phyloP scores from a whole-genome alignment of 208 protist genomes.

The Strigomonas oncopelti region DNA sequence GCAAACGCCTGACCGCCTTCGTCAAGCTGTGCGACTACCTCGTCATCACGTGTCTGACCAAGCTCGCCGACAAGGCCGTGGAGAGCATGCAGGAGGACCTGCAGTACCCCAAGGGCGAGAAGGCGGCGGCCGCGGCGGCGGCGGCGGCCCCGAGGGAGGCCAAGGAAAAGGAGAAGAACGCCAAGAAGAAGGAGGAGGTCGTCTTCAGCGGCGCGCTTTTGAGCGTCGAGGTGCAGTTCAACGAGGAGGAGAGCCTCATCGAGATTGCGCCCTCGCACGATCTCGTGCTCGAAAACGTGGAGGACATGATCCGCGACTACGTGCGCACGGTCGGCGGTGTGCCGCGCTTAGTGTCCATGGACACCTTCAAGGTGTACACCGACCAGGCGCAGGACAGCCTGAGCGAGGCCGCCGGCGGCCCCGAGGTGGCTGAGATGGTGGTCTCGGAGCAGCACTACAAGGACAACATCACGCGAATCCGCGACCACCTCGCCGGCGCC shows the following conservation, averaged over 20 bases:
- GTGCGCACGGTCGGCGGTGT: conserved; percentile 84
- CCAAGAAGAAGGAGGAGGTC: conserved; percentile 21
- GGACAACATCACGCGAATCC: conserved; percentile 65
- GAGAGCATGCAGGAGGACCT: conserved; percentile 66
- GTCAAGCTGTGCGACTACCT: conserved; percentile 94
- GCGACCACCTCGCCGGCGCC: conserved; percentile 50
- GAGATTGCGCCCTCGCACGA: conserved; percentile 64
- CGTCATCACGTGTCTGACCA: conserved; percentile 86
- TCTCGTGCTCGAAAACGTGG: conserved; percentile 74
- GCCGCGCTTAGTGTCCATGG: conserved; percentile 78
- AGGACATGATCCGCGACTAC: conserved; percentile 87
- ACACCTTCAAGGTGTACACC: conserved; percentile 90
- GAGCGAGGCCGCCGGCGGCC: conserved; percentile 63
- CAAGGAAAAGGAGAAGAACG: conserved; percentile 57
- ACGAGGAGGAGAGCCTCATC: conserved; percentile 56
- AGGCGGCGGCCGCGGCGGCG: not conserved
- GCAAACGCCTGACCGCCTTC: conserved; percentile 89
- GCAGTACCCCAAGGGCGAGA: conserved; percentile 41
- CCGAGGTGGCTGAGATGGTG: conserved; percentile 89
- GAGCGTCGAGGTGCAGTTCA: conserved; percentile 81
- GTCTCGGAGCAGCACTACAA: conserved; percentile 86
- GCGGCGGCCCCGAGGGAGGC: not conserved
- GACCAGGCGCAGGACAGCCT: conserved; percentile 62
- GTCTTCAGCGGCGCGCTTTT: conserved; percentile 68
- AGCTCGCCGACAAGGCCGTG: conserved; percentile 78